These are phyloP conservation scores for Boehmeria nivea DNA, from an alignment of 306 rosid species.

Conservation along the genomic window DNA sequence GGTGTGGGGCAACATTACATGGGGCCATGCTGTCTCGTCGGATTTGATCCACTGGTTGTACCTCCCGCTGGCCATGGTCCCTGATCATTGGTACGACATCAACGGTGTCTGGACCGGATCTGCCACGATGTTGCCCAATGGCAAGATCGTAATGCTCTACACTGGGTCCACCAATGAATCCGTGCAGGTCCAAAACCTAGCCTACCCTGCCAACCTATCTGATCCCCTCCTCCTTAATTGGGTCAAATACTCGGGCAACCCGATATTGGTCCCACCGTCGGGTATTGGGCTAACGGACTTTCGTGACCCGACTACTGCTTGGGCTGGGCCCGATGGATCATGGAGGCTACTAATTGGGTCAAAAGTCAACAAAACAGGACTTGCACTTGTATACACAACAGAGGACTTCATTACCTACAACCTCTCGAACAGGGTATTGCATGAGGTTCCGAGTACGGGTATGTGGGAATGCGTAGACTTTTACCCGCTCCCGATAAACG, in stretches of 20 bases:
- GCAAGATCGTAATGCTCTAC: conserved; percentile 62
- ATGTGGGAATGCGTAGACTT: conserved; percentile 97
- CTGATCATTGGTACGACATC: conserved; percentile 48
- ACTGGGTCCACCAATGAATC: conserved; percentile 44
- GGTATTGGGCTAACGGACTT: conserved; percentile 41
- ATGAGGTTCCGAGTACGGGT: conserved; percentile 72
- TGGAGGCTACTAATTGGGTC: conserved; percentile 71
- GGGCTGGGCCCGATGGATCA: conserved; percentile 54
- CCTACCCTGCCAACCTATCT: conserved; percentile 59
- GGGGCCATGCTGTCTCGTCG: conserved; percentile 80
- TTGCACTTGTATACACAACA: conserved; percentile 50
- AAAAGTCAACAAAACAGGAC: conserved; percentile 37
- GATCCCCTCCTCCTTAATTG: conserved; percentile 79
- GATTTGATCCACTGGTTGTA: conserved; percentile 83
- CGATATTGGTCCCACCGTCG: conserved; percentile 54
- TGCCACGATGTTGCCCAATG: conserved; percentile 61
- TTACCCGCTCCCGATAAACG: conserved; percentile 52
- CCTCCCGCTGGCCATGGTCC: conserved; percentile 63
- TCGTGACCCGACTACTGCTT: conserved; percentile 71
- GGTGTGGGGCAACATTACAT: conserved; percentile 77
- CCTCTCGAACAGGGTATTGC: conserved; percentile 30
- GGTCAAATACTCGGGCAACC: conserved; percentile 62
- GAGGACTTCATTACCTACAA: conserved; percentile 41
- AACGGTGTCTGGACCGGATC: conserved; percentile 91
- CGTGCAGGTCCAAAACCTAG: conserved; percentile 74